Conservation (phyloP, 306 rosid species). For the Medicago arabica region DNA sequence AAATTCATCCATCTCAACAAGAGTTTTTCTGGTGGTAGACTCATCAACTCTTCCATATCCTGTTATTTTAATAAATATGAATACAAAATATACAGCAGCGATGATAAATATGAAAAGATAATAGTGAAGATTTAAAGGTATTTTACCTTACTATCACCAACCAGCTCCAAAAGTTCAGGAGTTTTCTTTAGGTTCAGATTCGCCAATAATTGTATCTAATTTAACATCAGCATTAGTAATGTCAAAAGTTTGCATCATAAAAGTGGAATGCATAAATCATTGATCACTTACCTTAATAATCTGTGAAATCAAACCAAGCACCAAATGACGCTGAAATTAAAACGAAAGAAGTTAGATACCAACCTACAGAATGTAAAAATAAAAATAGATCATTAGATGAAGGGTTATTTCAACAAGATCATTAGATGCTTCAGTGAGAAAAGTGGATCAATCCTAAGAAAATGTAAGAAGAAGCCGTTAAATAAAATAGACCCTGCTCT, state of each 20-base stretch:
- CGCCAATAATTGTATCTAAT: slow-evolving; percentile 93
- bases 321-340: slow-evolving; percentile 86
- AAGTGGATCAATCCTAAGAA: neutral
- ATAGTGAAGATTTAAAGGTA: slow-evolving; percentile 31
- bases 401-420: neutral
- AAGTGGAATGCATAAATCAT: slow-evolving; percentile 21
- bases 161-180: slow-evolving; percentile 92
- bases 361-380: neutral
- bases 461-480: neutral
- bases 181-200: slow-evolving; percentile 95
- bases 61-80: slow-evolving; percentile 47
- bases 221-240: slow-evolving; percentile 34
- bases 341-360: slow-evolving; percentile 34
- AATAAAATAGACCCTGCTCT: too few relatives aligned
- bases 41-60: slow-evolving; percentile 98
- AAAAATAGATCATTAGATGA: slow-evolving; percentile 2
- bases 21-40: slow-evolving; percentile 95
- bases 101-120: slow-evolving; percentile 23
- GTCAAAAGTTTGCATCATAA: slow-evolving; percentile 38
- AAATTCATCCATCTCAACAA: slow-evolving; percentile 97
- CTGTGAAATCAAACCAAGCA: slow-evolving; percentile 91
- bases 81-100: slow-evolving; percentile 28
- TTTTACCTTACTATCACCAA: slow-evolving; percentile 77
- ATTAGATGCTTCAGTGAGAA: neutral
- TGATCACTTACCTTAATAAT: slow-evolving; percentile 74